Evolutionary conservation across 306 rosid species (phyloP).

Genomic region (Fragaria iinumae): DNA sequence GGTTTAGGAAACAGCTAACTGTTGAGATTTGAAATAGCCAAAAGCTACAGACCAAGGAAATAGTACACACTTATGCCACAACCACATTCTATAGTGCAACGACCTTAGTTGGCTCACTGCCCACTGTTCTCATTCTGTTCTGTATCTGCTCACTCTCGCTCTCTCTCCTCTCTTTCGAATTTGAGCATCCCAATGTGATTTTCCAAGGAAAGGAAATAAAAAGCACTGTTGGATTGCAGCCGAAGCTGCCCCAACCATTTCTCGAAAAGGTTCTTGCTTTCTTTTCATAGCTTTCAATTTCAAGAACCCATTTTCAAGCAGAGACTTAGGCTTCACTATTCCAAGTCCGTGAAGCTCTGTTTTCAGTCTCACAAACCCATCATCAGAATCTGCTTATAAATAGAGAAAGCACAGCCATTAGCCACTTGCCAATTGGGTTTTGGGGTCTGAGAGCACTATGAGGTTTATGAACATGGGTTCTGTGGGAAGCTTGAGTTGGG

Average conservation of each 20-base stretch:
- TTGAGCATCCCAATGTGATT: conserved; percentile 67
- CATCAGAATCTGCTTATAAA: not conserved
- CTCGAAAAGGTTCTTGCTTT: conserved; percentile 11
- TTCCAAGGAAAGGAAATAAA: not conserved
- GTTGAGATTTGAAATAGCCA: not conserved
- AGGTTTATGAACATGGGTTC: conserved; percentile 38
- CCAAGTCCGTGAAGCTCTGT: conserved; percentile 6
- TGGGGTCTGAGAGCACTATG: not conserved
- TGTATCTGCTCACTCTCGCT: conserved; percentile 6
- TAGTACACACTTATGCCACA: conserved; percentile 18
- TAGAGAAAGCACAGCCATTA: not conserved
- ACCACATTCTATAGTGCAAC: conserved; percentile 57
- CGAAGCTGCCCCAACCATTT: conserved; percentile 1
- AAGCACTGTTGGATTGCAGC: conserved; percentile 25
- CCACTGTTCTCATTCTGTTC: not conserved
- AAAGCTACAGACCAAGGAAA: conserved; percentile 13
- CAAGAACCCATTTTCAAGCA: conserved; percentile 8
- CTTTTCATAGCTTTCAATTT: conserved; percentile 16
- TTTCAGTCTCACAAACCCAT: not conserved
- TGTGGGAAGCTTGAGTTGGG: conserved; percentile 44
- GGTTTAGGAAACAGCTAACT: not conserved
- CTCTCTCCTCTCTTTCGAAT: conserved; percentile 42
- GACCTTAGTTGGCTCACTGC: conserved; percentile 60
- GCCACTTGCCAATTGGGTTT: not conserved
- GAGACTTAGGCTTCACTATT: conserved; percentile 3